phyloP scores from a whole-genome alignment of 1,284 basidiomycete species.

The Schizophyllum commune region DNA sequence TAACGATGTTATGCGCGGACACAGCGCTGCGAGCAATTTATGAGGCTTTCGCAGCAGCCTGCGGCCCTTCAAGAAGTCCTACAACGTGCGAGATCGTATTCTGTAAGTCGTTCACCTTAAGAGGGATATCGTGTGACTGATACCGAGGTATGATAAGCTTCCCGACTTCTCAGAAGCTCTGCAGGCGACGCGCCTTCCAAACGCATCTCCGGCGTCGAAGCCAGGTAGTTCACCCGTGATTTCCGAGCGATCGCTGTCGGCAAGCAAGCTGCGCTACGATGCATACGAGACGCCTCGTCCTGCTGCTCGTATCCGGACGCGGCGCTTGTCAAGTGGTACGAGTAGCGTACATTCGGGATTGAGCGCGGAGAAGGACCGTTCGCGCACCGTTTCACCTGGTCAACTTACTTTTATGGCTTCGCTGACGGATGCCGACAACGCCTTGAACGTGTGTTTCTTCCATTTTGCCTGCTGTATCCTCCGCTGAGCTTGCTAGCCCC shows the following conservation, averaged over 20 bases:
- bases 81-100: conserved; percentile 36
- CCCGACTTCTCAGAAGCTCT: conserved; percentile 59
- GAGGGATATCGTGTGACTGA: conserved; percentile 6
- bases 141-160: conserved; percentile 33
- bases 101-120: conserved; percentile 30
- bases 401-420: neutral
- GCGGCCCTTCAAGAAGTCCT: conserved; percentile 37
- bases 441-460: neutral
- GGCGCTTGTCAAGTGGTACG: conserved; percentile 9
- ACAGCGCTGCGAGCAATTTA: conserved; percentile 64
- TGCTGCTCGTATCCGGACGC: conserved; percentile 33
- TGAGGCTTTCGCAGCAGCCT: conserved; percentile 36
- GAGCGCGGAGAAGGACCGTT: neutral
- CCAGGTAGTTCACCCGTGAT: conserved; percentile 20
- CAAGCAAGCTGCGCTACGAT: conserved; percentile 54
- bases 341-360: neutral
- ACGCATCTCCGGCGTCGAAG: conserved; percentile 2
- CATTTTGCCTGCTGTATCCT: neutral
- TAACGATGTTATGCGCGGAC: conserved; percentile 4
- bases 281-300: conserved; percentile 60
- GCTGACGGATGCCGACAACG: neutral
- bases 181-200: conserved; percentile 22
- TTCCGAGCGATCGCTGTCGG: conserved; percentile 24
- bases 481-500: neutral
- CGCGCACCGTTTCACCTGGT: neutral